Base-by-base conservation (phyloP, 1,139 yeast genomes). In the Arxiozyma heterogenica region DNA sequence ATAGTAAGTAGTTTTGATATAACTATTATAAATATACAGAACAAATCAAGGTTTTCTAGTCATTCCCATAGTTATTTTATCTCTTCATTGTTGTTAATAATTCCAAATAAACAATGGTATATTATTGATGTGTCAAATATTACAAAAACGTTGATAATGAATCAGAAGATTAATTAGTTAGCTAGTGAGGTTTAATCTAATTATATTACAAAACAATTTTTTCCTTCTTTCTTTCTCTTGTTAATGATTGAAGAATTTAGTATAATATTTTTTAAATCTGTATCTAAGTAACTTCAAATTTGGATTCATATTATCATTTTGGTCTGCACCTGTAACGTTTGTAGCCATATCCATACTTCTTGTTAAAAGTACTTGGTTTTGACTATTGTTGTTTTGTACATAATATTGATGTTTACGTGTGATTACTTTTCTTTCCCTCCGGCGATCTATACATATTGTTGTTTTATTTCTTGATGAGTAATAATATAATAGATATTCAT, bases 171-270 rank as follows among this genome's bases (percentile, higher is more conserved):
- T 15, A 15, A 6, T 34, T 15, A 12, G 6, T 15, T 34, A 12
- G 39, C n/a, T 34, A 34, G 5, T 15, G 4, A 15, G 4, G 3
- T 12, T 15, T 34, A 34, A 15, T 34, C 15, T 34, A 12, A 6
- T 15, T 34, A 4, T 15, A 4, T 34, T 34, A 15, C 12, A 34
- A 34, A 34, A 34, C 15, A 15, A 27, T 4, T 27, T 11, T 27
- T 8, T 7, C 9, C 8, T n/a, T 12, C n/a, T 34, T 4, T 34
- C 6, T 34, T 34, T 34, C 15, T 12, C 8, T 12, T 12, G 17
- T 6, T 23, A 45, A 30, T 48, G 44, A 41, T 50, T 49, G 6
- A 44, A 49, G 15, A 42, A 43, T 43, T 43, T 44, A 20, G 46
- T 49, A 23, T 49, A 49, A 30, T 42, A 42, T 22, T 38, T 49